These are phyloP conservation scores for Primulina eburnea DNA, from an alignment of 257 asterid species.

Conservation along the genomic window DNA sequence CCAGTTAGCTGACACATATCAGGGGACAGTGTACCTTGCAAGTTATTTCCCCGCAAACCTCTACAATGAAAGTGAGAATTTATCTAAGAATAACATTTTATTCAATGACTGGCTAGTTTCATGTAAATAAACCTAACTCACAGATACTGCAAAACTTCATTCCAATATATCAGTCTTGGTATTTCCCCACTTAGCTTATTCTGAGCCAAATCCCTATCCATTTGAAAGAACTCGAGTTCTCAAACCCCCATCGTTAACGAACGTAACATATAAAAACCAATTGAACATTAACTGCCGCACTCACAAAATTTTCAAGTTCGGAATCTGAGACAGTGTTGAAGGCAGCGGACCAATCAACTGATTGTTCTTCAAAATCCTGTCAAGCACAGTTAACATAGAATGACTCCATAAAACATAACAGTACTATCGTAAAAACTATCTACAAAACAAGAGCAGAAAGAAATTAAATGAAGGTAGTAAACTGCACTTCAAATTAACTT, in stretches of 20 bases:
- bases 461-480: background rate
- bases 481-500: slow-evolving; percentile 18
- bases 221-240: background rate
- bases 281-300: slow-evolving; percentile 25
- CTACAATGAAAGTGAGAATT: slow-evolving; percentile 25
- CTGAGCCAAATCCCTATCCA: slow-evolving; percentile 81
- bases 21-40: slow-evolving; percentile 80
- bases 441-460: background rate
- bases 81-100: background rate
- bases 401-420: background rate
- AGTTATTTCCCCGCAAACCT: slow-evolving; percentile 87
- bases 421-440: background rate
- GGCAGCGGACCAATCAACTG: slow-evolving; percentile 93
- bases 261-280: background rate
- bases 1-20: slow-evolving; percentile 96
- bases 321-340: slow-evolving; percentile 94
- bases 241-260: background rate
- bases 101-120: background rate
- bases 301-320: slow-evolving; percentile 84
- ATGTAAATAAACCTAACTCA: slow-evolving; percentile 35
- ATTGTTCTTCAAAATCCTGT: slow-evolving; percentile 71
- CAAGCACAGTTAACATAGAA: background rate
- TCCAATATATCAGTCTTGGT: slow-evolving; percentile 92
- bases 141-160: slow-evolving; percentile 91
- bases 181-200: slow-evolving; percentile 89